Conservation (phyloP, 2,329 filamentous ascomycete species). For the Metarhizium brunneum region DNA sequence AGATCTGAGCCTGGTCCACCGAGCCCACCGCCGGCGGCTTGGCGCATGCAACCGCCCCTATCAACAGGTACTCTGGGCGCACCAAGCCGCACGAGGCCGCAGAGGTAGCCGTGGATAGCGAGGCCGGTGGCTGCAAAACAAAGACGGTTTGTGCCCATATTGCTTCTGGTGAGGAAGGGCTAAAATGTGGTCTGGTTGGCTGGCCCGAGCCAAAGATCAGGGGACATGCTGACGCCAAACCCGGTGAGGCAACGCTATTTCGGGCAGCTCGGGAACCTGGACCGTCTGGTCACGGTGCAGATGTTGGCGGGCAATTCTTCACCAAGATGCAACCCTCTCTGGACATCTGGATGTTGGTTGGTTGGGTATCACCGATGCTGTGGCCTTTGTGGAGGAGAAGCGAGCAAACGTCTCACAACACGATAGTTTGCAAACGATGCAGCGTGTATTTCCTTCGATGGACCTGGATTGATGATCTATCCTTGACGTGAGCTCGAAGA, state of each 20-base stretch:
- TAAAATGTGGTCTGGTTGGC: not conserved
- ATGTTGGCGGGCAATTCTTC: not conserved
- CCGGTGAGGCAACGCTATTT: not conserved
- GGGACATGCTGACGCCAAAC: not conserved
- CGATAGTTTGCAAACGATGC: no score
- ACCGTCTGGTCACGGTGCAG: not conserved
- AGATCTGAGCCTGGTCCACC: not conserved
- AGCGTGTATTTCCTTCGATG: no score
- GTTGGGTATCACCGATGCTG: not conserved
- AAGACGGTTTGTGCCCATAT: not conserved
- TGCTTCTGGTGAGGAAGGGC: not conserved
- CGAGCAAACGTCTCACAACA: not conserved
- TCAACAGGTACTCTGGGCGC: not conserved
- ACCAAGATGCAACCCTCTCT: no score
- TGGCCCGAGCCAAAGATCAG: not conserved
- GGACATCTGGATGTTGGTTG: not conserved
- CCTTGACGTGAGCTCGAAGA: not conserved
- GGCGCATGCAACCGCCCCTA: not conserved
- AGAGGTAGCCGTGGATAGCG: not conserved
- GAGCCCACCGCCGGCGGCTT: not conserved
- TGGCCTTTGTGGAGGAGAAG: not conserved
- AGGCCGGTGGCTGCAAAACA: not conserved
- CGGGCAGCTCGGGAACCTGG: not conserved
- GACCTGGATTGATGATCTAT: not conserved
- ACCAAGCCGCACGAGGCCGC: not conserved